phyloP scores from a whole-genome alignment of 306 rosid genomes.

The Ziziphus jujuba region DNA sequence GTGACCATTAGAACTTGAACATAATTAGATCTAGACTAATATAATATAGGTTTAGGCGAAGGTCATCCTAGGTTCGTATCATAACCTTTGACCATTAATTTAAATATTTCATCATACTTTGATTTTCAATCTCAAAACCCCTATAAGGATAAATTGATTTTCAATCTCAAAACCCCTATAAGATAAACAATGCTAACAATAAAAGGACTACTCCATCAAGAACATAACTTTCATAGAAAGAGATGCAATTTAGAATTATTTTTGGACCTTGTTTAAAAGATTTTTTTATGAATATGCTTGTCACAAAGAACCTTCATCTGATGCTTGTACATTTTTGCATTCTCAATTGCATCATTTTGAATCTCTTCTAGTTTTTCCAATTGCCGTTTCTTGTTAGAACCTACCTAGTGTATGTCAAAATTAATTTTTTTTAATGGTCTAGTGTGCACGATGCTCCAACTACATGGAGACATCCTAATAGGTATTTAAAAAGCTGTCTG shows the following conservation, averaged over 20 bases:
- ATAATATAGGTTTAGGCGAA: too few species aligned
- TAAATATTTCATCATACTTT: background rate
- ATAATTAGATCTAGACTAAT: too few species aligned
- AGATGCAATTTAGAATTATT: background rate
- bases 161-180: too few species aligned
- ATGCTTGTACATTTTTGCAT: background rate
- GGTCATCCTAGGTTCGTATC: too few species aligned
- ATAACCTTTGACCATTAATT: constrained; percentile 3
- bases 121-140: constrained; percentile 2
- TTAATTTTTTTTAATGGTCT: background rate
- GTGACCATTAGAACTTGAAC: too few species aligned
- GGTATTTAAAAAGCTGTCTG: background rate
- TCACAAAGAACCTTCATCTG: background rate
- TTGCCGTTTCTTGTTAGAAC: background rate
- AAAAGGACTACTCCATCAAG: background rate
- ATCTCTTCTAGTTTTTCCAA: background rate
- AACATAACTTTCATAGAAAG: constrained; percentile 5
- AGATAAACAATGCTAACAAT: background rate
- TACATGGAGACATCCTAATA: background rate
- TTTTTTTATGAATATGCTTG: background rate
- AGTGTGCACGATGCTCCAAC: background rate
- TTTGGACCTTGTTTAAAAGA: background rate
- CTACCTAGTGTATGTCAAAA: background rate
- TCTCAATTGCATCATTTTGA: constrained; percentile 3
- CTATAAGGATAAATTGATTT: too few species aligned